Evolutionary conservation across 805 yeast genomes (phyloP).

Genomic region (Cyberlindnera suaveolens): DNA sequence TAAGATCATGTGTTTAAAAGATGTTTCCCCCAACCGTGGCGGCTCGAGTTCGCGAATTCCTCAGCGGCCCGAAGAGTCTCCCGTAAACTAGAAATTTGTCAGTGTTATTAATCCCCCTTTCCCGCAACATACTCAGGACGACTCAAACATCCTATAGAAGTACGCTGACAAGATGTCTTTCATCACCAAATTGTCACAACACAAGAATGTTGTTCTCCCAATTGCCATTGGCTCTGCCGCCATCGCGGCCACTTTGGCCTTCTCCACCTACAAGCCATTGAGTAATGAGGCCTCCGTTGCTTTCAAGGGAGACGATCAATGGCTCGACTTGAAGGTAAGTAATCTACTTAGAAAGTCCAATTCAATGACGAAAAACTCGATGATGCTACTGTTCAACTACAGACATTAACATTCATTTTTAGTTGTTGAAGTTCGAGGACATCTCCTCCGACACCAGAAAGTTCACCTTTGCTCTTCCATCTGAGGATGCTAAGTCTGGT

Average conservation of each 20-base stretch:
- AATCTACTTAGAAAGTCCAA: background rate
- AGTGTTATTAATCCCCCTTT: background rate
- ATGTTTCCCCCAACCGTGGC: no score
- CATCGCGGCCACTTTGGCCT: conserved; percentile 28
- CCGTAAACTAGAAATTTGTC: background rate
- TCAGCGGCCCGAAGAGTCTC: no score
- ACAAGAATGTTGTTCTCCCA: conserved; percentile 25
- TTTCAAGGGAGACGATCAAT: conserved; percentile 57
- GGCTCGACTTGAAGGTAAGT: conserved; percentile 57
- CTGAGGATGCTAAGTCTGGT: conserved; percentile 65
- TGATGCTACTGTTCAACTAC: background rate
- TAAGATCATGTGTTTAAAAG: no score
- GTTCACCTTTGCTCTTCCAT: conserved; percentile 64
- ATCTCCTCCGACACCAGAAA: conserved; percentile 60
- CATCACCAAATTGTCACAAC: conserved; percentile 18
- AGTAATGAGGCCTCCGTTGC: conserved; percentile 39
- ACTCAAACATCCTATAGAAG: background rate
- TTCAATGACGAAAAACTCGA: background rate
- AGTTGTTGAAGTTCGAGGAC: conserved; percentile 37
- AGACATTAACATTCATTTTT: background rate
- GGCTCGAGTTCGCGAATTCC: no score
- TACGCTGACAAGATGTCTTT: conserved; percentile 19
- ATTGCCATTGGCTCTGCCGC: conserved; percentile 45
- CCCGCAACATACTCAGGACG: background rate
- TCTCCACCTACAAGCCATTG: conserved; percentile 26